Conservation (phyloP, 176 grass and related monocot species). For the Lolium perenne region DNA sequence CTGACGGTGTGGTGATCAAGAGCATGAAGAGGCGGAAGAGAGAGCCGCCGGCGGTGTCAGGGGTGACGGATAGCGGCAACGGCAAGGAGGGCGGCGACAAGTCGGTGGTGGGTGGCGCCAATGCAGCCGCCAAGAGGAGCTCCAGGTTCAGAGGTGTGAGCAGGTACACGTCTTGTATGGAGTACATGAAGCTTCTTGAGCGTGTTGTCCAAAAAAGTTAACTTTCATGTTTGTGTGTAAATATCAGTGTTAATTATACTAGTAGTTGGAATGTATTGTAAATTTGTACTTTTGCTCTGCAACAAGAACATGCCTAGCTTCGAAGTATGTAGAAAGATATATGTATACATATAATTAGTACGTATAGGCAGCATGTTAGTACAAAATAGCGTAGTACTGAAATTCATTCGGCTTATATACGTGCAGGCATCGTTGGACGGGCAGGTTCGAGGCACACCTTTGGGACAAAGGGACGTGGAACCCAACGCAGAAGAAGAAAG, state of each 20-base stretch:
- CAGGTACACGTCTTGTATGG: constrained; percentile 43
- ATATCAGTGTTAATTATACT: no score
- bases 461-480: constrained; percentile 85
- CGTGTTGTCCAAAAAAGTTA: no score
- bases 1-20: background rate
- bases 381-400: background rate
- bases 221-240: no score
- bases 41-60: constrained; percentile 24
- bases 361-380: no score
- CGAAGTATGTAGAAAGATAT: no score
- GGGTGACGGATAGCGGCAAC: background rate
- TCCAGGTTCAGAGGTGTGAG: constrained; percentile 77
- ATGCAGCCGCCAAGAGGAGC: constrained; percentile 61
- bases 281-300: no score
- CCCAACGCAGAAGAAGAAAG: constrained; percentile 77
- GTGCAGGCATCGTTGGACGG: constrained; percentile 74
- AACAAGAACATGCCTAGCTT: no score
- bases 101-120: constrained; percentile 14
- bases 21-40: constrained; percentile 55
- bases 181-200: no score
- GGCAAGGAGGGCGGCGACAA: constrained; percentile 32
- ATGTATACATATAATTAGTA: no score
- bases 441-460: constrained; percentile 71
- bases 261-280: no score
- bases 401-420: background rate